Base-by-base conservation (phyloP, 352 stramenopile species). In the Globisporangium spiculum region DNA sequence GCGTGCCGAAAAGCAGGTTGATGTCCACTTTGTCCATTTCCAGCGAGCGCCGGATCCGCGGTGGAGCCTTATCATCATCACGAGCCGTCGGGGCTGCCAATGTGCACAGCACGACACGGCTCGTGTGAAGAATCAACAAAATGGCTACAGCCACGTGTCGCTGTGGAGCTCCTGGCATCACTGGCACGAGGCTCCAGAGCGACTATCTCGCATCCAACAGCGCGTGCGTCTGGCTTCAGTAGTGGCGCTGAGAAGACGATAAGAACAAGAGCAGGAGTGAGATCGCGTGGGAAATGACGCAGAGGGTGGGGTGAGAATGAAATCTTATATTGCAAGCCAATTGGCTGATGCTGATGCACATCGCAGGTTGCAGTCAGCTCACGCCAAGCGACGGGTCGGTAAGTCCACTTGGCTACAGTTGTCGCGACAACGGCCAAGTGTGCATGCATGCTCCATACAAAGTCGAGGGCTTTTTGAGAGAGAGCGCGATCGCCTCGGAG, bases 21-120 rank as follows among this genome's bases (percentile, higher is more conserved):
- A 72, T 56, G 54, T 72, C 67, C 20, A 72, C 67, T 32, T 26
- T 60, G n/a, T 68, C 36, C 36, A 72, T 58, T 8, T 27, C 53
- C 20, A 71, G 48, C 22, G 10, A 62, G 50, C 50, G 58, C 1
- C 50, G 26, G 3, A 66, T 30, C 27, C 54, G 57, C 1, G 12
- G 22, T 18, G 18, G 7, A 20, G 52, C 12, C 24, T 30, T 24
- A 60, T 16, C 54, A 50, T 9, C 30, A 8, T 12, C 20, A 27
- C 27, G 6, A 20, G 7, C 10, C 7, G 9, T 9, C 30, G 44
- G 18, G 16, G 44, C 44, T 22, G 44, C 44, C 4, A 52, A 22
- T 3, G 44, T 8, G 8, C 41, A 50, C 16, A 46, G 38, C 12
- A 50, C n/a, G 8, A 55, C n/a, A 6, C n/a, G 20, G 48, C 8